These are phyloP conservation scores for Fremontodendron californicum DNA, from an alignment of 345 rosid species.

Conservation along the genomic window DNA sequence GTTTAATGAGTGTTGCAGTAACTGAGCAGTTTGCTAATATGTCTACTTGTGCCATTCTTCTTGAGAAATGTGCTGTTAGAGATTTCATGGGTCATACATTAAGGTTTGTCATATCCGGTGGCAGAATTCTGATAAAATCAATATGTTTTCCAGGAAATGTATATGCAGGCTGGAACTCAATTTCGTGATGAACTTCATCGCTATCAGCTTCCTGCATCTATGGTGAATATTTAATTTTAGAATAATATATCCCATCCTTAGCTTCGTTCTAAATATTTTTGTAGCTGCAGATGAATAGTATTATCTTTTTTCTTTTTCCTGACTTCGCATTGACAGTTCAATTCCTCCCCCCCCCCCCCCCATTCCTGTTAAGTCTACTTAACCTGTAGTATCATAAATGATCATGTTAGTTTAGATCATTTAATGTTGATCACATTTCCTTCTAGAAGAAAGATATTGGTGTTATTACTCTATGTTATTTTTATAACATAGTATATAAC, in stretches of 20 bases:
- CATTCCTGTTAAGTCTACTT: neutral
- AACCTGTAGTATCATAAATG: neutral
- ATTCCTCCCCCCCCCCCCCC: neutral
- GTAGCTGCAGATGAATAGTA: neutral
- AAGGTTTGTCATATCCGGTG: neutral
- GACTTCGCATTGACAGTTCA: neutral
- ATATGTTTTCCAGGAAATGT: slow-evolving; percentile 79
- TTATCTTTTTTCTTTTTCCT: neutral
- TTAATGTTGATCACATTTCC: neutral
- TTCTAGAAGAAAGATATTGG: neutral
- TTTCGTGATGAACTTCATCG: slow-evolving; percentile 98
- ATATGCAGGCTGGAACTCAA: slow-evolving; percentile 78
- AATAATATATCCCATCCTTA: slow-evolving; percentile 2
- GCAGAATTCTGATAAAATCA: neutral
- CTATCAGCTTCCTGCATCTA: slow-evolving; percentile 72
- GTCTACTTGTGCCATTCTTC: neutral
- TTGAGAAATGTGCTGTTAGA: neutral
- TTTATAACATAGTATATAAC: slow-evolving; percentile 8
- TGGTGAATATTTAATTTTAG: slow-evolving; percentile 50
- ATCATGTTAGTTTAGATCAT: neutral
- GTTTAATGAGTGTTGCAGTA: neutral
- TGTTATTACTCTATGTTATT: neutral
- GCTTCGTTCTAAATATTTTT: slow-evolving; percentile 1
- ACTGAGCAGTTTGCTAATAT: slow-evolving; percentile 3
- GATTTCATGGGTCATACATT: neutral